A percentile compares a stretch with the other conserved stretches of the same genome.
Conservation (phyloP, 2,329 filamentous ascomycete species). For the Stromatinia cepivora region DNA sequence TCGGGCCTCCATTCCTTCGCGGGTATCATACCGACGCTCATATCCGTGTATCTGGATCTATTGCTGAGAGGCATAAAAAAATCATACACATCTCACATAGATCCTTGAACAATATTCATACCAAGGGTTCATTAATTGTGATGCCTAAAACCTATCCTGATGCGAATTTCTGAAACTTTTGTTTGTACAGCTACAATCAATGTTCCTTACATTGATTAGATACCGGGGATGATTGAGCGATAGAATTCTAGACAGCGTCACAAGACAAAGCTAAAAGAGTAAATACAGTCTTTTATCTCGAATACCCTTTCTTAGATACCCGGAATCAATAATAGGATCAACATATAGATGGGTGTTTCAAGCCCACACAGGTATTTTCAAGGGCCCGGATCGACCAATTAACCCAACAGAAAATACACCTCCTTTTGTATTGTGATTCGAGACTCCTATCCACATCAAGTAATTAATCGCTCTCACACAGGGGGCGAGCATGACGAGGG, state of each 20-base stretch:
- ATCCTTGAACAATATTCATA: conserved; percentile 15
- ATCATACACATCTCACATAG: not conserved
- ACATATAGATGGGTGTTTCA: conserved; percentile 6
- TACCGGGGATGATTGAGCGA: not conserved
- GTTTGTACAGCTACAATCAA: not conserved
- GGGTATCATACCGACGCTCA: conserved; percentile 12
- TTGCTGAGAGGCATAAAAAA: conserved; percentile 11
- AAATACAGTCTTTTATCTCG: not conserved
- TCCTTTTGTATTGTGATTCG: not conserved
- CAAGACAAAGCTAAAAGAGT: not conserved
- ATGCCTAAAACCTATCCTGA: conserved; percentile 15
- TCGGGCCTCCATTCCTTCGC: not conserved
- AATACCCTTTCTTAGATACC: not conserved
- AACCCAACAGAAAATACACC: not conserved
- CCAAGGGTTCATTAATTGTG: conserved; percentile 19
- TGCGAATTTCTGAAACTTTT: conserved; percentile 13
- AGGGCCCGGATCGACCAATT: conserved; percentile 4
- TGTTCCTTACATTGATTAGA: conserved; percentile 12
- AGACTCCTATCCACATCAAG: not conserved
- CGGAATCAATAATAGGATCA: not conserved
- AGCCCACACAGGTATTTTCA: not conserved
- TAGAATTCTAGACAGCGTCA: not conserved
- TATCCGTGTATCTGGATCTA: conserved; percentile 13
- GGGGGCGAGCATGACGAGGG: not conserved
- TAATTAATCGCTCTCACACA: not conserved